Evolutionary conservation across 176 grass and related monocot genomes (phyloP).

Genomic region (Hordeum marinum): DNA sequence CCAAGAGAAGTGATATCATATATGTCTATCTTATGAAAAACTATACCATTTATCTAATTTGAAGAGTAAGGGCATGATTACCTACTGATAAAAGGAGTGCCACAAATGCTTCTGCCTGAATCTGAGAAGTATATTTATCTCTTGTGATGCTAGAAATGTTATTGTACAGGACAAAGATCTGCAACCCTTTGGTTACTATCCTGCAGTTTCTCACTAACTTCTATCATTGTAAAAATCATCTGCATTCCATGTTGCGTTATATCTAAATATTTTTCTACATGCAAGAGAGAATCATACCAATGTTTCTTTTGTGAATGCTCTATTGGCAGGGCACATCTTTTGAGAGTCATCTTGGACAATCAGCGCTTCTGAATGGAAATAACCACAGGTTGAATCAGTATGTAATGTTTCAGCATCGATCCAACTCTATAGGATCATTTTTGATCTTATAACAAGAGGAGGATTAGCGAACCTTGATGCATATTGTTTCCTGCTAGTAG

Average conservation of each 20-base stretch:
- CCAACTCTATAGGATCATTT: background rate
- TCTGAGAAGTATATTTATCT: background rate
- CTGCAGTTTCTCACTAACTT: background rate
- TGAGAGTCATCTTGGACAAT: conserved; percentile 34
- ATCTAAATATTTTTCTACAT: background rate
- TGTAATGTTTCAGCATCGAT: conserved; percentile 8
- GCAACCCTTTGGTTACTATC: background rate
- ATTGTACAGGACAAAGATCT: background rate
- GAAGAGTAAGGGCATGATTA: background rate
- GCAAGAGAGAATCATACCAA: background rate
- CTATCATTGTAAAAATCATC: background rate
- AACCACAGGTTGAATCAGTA: conserved; percentile 30
- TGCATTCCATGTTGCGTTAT: background rate
- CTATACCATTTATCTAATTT: background rate
- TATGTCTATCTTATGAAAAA: conserved; percentile 4
- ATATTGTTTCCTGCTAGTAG: conserved; percentile 8
- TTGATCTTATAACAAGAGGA: background rate
- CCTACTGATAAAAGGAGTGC: background rate
- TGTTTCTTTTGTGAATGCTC: background rate
- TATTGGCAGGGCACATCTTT: conserved; percentile 61
- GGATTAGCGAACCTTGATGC: conserved; percentile 7
- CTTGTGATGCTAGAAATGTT: background rate
- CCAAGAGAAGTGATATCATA: conserved; percentile 4
- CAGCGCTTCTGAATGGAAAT: conserved; percentile 35
- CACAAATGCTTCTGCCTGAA: background rate